Evolutionary conservation across 2,329 filamentous ascomycete genomes (phyloP), one percentile per base, ranked within the genome.

Genomic region (Curvularia hawaiiensis): DNA sequence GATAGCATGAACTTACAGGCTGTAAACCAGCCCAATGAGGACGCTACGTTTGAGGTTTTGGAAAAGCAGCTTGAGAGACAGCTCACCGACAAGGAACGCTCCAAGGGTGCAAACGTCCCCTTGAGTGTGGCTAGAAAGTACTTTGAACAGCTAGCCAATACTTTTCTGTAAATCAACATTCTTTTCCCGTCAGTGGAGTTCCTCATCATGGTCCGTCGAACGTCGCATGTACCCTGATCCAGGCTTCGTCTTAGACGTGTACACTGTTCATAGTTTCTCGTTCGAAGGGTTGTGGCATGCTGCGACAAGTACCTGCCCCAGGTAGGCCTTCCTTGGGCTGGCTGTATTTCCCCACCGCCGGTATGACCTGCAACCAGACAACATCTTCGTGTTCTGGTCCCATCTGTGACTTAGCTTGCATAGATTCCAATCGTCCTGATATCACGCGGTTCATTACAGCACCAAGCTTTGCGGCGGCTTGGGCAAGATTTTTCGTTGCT

Each of bases 21-120:
- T 3, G 60, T 78, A 46, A 75, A 79, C 56, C 78, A 79, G 64
- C 78, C 77, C 14, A 65, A 69, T 20, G 59, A 66, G 52, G 69
- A 72, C 26, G 59, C 60, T 3, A 63, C 66, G 6, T n/a, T 64
- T 2, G 57, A 68, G 3, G 46, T 59, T 10, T 31, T 84, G 70
- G 28, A 82, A 80, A 52, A 62, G 41, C 54, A 57, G 3, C 39
- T 69, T 2, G 60, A 64, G 3, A 54, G 55, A 22, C 28, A 62
- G 14, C 46, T 69, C 3, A 52, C 59, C 1, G 62, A 63, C 10
- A 54, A 44, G 10, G 68, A 70, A 14, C 58, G 52, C 30, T 48
- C 45, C 10, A 63, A 65, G 48, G 62, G 61, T 9, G n/a, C 44
- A 2, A 67, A 49, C 33, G 52, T 72, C 20, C 56, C 48, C 8